These are phyloP conservation scores for Conringia planisiliqua DNA, from an alignment of 345 rosid species.

Conservation along the genomic window DNA sequence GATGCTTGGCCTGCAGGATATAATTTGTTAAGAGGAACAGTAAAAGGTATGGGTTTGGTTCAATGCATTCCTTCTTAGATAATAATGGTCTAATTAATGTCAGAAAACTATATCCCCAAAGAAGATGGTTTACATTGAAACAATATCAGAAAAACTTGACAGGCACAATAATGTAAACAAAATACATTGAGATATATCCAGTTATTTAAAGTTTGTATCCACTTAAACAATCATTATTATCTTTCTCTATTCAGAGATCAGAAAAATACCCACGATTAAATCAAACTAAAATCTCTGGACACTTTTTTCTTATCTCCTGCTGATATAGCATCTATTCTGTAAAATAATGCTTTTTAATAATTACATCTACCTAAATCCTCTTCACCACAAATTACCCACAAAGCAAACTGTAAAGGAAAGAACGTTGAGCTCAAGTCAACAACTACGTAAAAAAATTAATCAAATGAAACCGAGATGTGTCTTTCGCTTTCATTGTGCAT, in stretches of 20 bases:
- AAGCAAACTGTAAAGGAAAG: not conserved
- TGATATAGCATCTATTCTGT: not conserved
- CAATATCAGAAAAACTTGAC: not conserved
- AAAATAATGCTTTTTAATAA: not conserved
- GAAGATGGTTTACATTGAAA: not conserved
- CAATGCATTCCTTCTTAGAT: not conserved
- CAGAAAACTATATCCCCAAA: not conserved
- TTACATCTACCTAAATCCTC: not conserved
- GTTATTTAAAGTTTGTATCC: not conserved
- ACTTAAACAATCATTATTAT: not conserved
- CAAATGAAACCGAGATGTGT: not conserved
- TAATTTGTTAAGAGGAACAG: slow-evolving; percentile 27
- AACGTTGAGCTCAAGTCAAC: slow-evolving; percentile 3
- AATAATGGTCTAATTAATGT: not conserved
- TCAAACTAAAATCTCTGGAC: not conserved
- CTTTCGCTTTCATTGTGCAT: not conserved
- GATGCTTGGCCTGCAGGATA: slow-evolving; percentile 77
- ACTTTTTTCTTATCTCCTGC: not conserved
- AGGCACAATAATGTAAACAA: not conserved
- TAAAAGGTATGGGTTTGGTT: not conserved
- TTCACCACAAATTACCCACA: not conserved
- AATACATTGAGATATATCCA: not conserved
- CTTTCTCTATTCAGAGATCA: not conserved
- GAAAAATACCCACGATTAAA: not conserved
- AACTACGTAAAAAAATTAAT: not conserved